Evolutionary conservation across 2,329 filamentous ascomycete genomes (phyloP).

Genomic region (Exserohilum turcica): DNA sequence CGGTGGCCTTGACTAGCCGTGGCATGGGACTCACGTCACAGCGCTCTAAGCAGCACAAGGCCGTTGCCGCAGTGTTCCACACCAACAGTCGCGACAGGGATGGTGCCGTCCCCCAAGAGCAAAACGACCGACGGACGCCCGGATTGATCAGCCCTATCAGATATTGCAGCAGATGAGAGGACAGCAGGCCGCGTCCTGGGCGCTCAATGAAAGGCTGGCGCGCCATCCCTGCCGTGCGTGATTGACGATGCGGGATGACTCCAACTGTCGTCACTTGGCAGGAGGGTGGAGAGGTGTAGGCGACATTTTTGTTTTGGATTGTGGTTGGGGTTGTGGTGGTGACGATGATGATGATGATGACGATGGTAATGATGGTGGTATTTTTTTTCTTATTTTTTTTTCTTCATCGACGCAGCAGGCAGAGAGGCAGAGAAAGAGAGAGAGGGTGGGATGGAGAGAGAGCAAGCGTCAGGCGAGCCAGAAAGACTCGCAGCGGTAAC

Average conservation of each 20-base stretch:
- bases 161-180: constrained; percentile 26
- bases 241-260: constrained; percentile 31
- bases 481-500: not conserved
- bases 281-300: not conserved
- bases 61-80: constrained; percentile 20
- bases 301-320: not conserved
- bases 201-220: constrained; percentile 14
- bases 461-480: not conserved
- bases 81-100: constrained; percentile 30
- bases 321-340: no score
- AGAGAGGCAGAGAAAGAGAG: no score
- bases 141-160: constrained; percentile 42
- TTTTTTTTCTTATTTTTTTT: no score
- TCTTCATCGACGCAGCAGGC: no score
- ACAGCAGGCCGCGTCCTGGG: constrained; percentile 13
- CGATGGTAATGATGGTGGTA: no score
- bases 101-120: constrained; percentile 15
- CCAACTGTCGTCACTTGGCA: constrained; percentile 7
- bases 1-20: constrained; percentile 20
- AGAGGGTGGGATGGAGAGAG: no score
- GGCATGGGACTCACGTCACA: constrained; percentile 31
- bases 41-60: constrained; percentile 9
- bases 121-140: constrained; percentile 37
- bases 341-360: no score
- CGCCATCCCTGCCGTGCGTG: not conserved